Conservation (phyloP, 1,284 basidiomycete genomes). For the Leccinum fuscescens region DNA sequence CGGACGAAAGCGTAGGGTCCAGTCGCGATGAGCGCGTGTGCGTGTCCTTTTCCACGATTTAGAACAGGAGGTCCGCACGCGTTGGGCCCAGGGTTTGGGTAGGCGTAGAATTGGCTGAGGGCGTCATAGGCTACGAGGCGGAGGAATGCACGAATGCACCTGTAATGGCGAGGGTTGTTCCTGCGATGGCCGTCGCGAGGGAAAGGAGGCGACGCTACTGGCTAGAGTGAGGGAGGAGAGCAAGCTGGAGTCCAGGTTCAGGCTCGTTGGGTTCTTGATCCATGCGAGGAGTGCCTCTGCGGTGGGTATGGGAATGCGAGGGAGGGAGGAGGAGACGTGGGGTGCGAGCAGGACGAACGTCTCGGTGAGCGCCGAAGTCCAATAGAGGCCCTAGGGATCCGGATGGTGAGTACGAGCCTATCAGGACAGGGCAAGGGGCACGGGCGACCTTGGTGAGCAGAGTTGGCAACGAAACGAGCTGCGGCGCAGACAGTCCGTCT, state of each 20-base stretch:
- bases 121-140: slow-evolving; percentile 20
- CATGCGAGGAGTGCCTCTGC: neutral
- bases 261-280: neutral
- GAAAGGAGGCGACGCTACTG: neutral
- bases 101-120: slow-evolving; percentile 29
- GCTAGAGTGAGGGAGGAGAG: neutral
- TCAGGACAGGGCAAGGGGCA: neutral
- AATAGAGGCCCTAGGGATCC: slow-evolving; percentile 22
- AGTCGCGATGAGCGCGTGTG: slow-evolving; percentile 29
- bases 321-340: neutral
- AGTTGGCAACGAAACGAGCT: slow-evolving; percentile 7
- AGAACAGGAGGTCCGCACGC: slow-evolving; percentile 3
- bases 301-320: neutral
- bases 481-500: neutral
- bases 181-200: slow-evolving; percentile 4
- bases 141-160: slow-evolving; percentile 15
- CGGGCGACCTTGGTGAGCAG: slow-evolving; percentile 18
- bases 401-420: neutral
- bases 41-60: slow-evolving; percentile 1
- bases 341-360: slow-evolving; percentile 10
- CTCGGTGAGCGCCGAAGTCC: slow-evolving; percentile 20
- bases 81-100: slow-evolving; percentile 12
- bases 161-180: slow-evolving; percentile 15
- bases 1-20: slow-evolving; percentile 31
- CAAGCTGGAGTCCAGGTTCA: neutral